Base-by-base conservation (phyloP, 164 flowering plant species). In the Aristolochia fimbriata region DNA sequence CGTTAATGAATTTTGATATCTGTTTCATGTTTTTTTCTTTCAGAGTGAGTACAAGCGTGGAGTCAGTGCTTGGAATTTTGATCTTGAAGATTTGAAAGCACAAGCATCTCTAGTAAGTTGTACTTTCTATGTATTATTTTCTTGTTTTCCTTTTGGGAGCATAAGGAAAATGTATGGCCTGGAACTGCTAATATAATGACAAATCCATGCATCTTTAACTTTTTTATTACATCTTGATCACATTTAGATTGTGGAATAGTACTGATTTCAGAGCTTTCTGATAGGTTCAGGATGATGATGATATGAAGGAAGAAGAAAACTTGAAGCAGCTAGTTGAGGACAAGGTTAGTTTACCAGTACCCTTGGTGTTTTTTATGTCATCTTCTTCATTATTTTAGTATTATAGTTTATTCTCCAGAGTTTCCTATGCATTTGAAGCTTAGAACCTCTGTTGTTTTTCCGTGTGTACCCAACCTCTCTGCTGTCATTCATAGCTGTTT, bases 41-140 rank as follows among this genome's bases (percentile, higher is more conserved):
- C 83, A 94, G 99, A 88, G 84, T 72, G 96, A 94, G 83, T 94
- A 94, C 74, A 83, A 94, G 67, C 82, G 99, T 74, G 99, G 99
- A 65, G 97, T 94, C 55, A 94, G 99, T 79, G 99, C 96, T 22
- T 94, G 99, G 99, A 91, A 94, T 75, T 94, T 94, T 74, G 96
- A 94, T 68, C 37, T 94, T 55, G 88, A 88, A 70, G 99, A 91
- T 77, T 75, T 94, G 68, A 94, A 94, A 80, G 71, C 78, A 53
- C 97, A 91, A 74, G 99, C 99, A 33, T 83, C 96, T 25, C 67
- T 91, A 80, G 99, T 94, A 77, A 63, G 83, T 59, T 1, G 43
- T 1, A 37, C 43, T 37, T 37, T 0, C 8, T 37, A 27, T 27
- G 2, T 5, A 5, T 37, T 37, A 3, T 37, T 37, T 10, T 10